Evolutionary conservation across 164 flowering plant species (phyloP).

Genomic region (Protea cynaroides): DNA sequence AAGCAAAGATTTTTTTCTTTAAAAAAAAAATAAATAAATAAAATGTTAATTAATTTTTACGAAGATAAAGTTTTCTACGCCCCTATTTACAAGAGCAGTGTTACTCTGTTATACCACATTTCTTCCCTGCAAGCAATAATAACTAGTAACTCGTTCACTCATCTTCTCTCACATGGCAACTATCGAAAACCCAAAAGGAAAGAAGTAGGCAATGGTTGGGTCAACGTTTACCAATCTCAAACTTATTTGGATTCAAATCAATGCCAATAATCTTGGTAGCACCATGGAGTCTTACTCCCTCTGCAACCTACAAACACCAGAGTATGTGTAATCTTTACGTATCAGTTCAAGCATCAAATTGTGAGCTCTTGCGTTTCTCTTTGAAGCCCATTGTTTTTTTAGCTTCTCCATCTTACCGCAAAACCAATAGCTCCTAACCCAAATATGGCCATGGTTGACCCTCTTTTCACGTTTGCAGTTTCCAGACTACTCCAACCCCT

Average conservation of each 20-base stretch:
- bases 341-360: too few relatives aligned
- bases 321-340: too few relatives aligned
- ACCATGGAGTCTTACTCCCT: constrained; percentile 51
- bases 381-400: too few relatives aligned
- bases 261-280: constrained; percentile 68
- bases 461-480: constrained; percentile 44
- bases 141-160: neutral
- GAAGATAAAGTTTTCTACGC: too few relatives aligned
- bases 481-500: constrained; percentile 70
- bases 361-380: neutral
- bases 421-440: constrained; percentile 69
- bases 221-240: constrained; percentile 38
- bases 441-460: constrained; percentile 56
- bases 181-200: neutral
- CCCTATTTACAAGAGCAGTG: too few relatives aligned
- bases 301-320: constrained; percentile 54
- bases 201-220: neutral
- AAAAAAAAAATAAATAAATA: too few relatives aligned
- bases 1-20: too few relatives aligned
- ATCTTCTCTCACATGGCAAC: too few relatives aligned
- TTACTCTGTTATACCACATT: constrained; percentile 62
- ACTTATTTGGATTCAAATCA: constrained; percentile 55
- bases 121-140: constrained; percentile 36
- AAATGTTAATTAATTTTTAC: too few relatives aligned
- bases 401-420: constrained; percentile 36